phyloP scores from a whole-genome alignment of 1,284 basidiomycete genomes.

The Filobasidium uniguttulatum region DNA sequence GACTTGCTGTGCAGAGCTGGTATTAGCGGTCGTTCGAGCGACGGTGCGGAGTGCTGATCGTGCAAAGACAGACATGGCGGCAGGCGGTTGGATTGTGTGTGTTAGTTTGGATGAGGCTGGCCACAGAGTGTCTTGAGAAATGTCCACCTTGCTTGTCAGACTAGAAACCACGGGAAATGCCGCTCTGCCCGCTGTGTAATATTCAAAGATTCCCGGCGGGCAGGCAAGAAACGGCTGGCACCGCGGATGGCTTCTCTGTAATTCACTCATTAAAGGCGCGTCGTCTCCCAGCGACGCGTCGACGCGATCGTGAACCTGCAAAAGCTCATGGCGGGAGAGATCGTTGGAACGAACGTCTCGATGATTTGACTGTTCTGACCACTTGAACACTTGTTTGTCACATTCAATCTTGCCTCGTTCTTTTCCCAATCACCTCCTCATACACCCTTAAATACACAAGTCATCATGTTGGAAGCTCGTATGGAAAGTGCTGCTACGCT shows the following conservation, averaged over 20 bases:
- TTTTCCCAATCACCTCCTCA: background rate
- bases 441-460: background rate
- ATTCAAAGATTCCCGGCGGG: too few species aligned
- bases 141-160: too few species aligned
- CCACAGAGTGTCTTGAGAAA: too few species aligned
- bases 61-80: background rate
- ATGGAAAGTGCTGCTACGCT: slow-evolving; percentile 66
- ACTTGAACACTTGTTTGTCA: background rate
- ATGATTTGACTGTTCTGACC: background rate
- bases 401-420: background rate
- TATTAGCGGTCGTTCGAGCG: background rate
- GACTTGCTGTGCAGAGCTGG: background rate
- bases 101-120: background rate
- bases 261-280: too few species aligned
- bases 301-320: too few species aligned
- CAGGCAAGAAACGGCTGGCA: too few species aligned
- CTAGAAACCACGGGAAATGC: too few species aligned
- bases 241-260: background rate
- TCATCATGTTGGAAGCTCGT: slow-evolving; percentile 73
- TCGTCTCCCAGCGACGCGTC: background rate
- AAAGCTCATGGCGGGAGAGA: too few species aligned
- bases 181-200: too few species aligned
- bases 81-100: background rate
- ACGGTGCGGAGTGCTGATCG: background rate
- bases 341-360: too few species aligned